Conservation (phyloP, 768 basidiomycete genomes). For the Cyclocybe cylindracea region DNA sequence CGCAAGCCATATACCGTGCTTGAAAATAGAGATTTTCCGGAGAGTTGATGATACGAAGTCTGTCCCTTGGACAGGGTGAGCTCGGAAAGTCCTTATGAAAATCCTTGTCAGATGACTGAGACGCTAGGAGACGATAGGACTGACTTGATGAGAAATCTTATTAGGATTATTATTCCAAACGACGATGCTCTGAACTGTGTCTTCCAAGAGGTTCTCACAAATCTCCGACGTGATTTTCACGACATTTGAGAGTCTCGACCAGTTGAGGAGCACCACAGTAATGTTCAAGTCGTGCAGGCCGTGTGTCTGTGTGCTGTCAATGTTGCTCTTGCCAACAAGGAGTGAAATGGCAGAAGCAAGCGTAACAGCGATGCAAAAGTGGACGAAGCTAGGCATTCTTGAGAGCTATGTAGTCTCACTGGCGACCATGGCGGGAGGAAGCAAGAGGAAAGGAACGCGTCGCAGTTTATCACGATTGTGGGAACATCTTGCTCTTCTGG, state of each 20-base stretch:
- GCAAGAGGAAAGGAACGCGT: neutral
- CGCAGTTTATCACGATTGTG: slow-evolving; percentile 1
- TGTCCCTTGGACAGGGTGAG: slow-evolving; percentile 41
- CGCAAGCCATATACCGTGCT: slow-evolving; percentile 61
- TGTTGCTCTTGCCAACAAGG: neutral
- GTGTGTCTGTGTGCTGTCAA: neutral
- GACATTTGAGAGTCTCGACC: slow-evolving; percentile 67
- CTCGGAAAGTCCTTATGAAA: slow-evolving; percentile 39
- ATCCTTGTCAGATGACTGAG: neutral
- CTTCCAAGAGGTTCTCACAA: slow-evolving; percentile 46
- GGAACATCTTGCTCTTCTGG: slow-evolving; percentile 1
- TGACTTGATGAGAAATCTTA: slow-evolving; percentile 42
- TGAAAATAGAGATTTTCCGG: slow-evolving; percentile 59
- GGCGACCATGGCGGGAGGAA: neutral
- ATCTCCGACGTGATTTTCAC: slow-evolving; percentile 51
- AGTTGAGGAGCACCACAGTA: slow-evolving; percentile 64
- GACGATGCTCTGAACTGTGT: slow-evolving; percentile 47
- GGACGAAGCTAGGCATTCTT: slow-evolving; percentile 15
- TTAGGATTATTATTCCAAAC: slow-evolving; percentile 67
- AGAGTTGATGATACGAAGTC: slow-evolving; percentile 58
- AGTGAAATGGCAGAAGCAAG: slow-evolving; percentile 8
- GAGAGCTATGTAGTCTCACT: too few species aligned
- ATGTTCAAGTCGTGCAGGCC: slow-evolving; percentile 28
- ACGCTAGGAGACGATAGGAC: slow-evolving; percentile 12
- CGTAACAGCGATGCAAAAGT: neutral